Percentiles rank a stretch among this genome's conserved stretches.
phyloP scores from a whole-genome alignment of 768 basidiomycete genomes.

The Naganishia vishniacii region DNA sequence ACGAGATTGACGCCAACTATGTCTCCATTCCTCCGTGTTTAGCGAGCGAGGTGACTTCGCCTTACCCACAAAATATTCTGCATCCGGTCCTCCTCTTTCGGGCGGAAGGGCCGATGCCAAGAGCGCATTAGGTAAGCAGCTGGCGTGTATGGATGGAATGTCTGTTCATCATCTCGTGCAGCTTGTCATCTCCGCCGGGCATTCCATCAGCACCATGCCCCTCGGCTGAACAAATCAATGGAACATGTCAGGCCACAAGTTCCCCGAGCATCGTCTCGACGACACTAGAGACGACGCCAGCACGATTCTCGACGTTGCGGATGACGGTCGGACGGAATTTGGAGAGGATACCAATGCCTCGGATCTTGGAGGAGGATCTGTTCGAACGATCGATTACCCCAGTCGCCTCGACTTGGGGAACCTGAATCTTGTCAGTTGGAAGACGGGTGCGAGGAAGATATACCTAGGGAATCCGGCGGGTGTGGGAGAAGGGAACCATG shows the following conservation, averaged over 20 bases:
- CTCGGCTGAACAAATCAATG: too few relatives aligned
- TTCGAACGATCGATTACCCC: neutral
- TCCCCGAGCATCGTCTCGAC: neutral
- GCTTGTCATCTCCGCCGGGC: too few relatives aligned
- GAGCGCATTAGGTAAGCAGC: too few relatives aligned
- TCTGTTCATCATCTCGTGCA: too few relatives aligned
- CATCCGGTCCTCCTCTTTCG: neutral
- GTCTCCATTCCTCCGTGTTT: too few relatives aligned
- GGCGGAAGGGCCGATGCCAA: too few relatives aligned
- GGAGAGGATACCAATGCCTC: neutral
- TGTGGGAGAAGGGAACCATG: neutral
- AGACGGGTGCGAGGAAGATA: conserved; percentile 30
- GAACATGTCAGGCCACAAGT: neutral
- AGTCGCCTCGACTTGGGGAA: conserved; percentile 29
- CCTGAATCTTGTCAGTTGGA: conserved; percentile 46
- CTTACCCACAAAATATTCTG: conserved; percentile 15
- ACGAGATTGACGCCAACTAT: too few relatives aligned
- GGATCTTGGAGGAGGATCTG: neutral
- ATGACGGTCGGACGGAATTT: neutral
- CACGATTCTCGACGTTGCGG: conserved; percentile 10
- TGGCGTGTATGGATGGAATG: too few relatives aligned
- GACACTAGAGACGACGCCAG: conserved; percentile 5
- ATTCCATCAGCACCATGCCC: too few relatives aligned
- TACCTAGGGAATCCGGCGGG: conserved; percentile 4
- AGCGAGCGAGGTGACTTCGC: conserved; percentile 52